Percentiles rank a stretch among this genome's conserved stretches.
phyloP scores from a whole-genome alignment of 345 rosid genomes.

The Eucalyptus fibrosa region DNA sequence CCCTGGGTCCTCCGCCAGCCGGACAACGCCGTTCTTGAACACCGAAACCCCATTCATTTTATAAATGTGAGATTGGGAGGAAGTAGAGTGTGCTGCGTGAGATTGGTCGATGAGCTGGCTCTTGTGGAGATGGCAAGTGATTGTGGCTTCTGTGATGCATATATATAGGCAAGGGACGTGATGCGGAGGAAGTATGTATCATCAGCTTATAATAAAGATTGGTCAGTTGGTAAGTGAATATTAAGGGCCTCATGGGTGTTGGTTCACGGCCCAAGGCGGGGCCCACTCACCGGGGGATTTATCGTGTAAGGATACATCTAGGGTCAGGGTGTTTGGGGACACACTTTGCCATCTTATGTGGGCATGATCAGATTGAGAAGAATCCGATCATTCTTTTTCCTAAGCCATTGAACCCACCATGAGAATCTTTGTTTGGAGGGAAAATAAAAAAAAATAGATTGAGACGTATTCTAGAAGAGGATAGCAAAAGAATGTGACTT shows the following conservation, averaged over 20 bases:
- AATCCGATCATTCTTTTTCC: not conserved
- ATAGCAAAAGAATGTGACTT: not conserved
- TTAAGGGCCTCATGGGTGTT: not conserved
- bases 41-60: slow-evolving; percentile 80
- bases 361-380: not conserved
- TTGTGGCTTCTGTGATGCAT: not conserved
- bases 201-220: not conserved
- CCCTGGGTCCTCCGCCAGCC: slow-evolving; percentile 46
- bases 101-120: not conserved
- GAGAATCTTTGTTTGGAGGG: not conserved
- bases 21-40: slow-evolving; percentile 55
- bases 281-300: not conserved
- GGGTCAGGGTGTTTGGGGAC: not conserved
- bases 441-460: not conserved
- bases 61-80: not conserved
- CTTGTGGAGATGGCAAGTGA: not conserved
- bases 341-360: not conserved
- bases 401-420: not conserved
- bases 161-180: not conserved
- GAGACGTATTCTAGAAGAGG: not conserved
- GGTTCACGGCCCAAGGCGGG: not conserved
- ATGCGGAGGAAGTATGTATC: not conserved
- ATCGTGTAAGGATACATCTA: not conserved
- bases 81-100: not conserved
- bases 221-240: not conserved